Conservation (phyloP, 306 rosid species). For the Quercus variabilis region DNA sequence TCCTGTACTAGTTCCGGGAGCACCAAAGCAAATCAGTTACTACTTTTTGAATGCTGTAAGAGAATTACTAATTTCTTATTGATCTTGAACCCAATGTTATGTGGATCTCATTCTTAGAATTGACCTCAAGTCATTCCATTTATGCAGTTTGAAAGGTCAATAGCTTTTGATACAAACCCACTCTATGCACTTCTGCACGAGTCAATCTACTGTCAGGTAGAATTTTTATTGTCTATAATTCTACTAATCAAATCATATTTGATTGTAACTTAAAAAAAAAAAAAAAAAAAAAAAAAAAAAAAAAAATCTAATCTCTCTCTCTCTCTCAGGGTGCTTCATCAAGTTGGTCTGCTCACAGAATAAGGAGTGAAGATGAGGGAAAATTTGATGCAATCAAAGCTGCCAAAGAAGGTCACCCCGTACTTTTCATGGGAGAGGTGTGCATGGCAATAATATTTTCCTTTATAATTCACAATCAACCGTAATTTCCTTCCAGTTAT, state of each 20-base stretch:
- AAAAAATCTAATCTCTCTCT: background rate
- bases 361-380: slow-evolving; percentile 51
- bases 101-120: slow-evolving; percentile 20
- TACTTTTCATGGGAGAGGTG: slow-evolving; percentile 86
- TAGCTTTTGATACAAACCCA: slow-evolving; percentile 64
- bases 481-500: background rate
- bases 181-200: slow-evolving; percentile 79
- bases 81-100: slow-evolving; percentile 18
- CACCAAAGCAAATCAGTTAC: slow-evolving; percentile 64
- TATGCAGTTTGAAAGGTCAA: slow-evolving; percentile 69
- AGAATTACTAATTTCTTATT: slow-evolving; percentile 19
- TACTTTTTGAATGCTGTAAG: slow-evolving; percentile 76
- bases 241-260: background rate
- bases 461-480: background rate
- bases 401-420: slow-evolving; percentile 62
- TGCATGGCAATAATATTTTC: slow-evolving; percentile 5
- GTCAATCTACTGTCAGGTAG: slow-evolving; percentile 87
- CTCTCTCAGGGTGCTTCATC: slow-evolving; percentile 67
- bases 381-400: slow-evolving; percentile 63
- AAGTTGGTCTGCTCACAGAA: slow-evolving; percentile 70
- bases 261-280: background rate
- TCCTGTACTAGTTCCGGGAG: slow-evolving; percentile 78
- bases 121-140: slow-evolving; percentile 18
- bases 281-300: background rate
- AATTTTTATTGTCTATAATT: slow-evolving; percentile 7